Evolutionary conservation across 164 flowering plant genomes (phyloP).

Genomic region (Taxillus chinensis): DNA sequence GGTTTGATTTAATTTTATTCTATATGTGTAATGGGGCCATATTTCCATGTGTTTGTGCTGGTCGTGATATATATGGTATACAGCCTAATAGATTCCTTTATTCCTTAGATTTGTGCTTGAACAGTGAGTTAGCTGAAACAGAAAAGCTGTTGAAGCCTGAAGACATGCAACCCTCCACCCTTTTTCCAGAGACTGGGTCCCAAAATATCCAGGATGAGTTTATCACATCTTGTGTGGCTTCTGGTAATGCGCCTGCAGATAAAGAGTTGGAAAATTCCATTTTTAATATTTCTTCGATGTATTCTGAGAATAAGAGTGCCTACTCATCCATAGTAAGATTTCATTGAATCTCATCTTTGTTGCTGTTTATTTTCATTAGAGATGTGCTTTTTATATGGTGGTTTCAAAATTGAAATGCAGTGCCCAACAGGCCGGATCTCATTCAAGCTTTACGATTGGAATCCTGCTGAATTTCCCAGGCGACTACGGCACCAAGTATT

Average conservation of each 20-base stretch:
- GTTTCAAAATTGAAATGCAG: conserved; percentile 32
- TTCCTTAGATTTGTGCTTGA: conserved; percentile 31
- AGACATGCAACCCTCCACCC: conserved; percentile 39
- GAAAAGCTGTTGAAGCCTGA: conserved; percentile 44
- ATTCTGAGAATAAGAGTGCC: conserved; percentile 43
- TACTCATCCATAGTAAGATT: conserved; percentile 70
- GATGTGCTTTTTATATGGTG: conserved; percentile 11
- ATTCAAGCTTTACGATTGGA: conserved; percentile 99
- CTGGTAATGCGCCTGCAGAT: conserved; percentile 39
- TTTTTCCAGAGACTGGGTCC: conserved; percentile 30
- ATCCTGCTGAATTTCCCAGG: conserved; percentile 97
- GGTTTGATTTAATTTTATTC: too few relatives aligned
- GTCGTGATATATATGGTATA: conserved; percentile 1
- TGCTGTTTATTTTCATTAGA: conserved; percentile 4
- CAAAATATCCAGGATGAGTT: conserved; percentile 39
- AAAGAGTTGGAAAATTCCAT: conserved; percentile 36
- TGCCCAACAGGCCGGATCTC: conserved; percentile 97
- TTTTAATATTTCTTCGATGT: conserved; percentile 30
- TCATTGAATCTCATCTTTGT: not conserved
- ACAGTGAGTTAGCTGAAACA: conserved; percentile 27
- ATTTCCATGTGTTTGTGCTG: not conserved
- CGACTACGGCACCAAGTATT: conserved; percentile 96
- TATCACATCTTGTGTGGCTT: conserved; percentile 27
- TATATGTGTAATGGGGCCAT: too few relatives aligned
- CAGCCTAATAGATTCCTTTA: conserved; percentile 4